Conservation (phyloP, 1,139 yeast species). For the Pichia sp. region DNA sequence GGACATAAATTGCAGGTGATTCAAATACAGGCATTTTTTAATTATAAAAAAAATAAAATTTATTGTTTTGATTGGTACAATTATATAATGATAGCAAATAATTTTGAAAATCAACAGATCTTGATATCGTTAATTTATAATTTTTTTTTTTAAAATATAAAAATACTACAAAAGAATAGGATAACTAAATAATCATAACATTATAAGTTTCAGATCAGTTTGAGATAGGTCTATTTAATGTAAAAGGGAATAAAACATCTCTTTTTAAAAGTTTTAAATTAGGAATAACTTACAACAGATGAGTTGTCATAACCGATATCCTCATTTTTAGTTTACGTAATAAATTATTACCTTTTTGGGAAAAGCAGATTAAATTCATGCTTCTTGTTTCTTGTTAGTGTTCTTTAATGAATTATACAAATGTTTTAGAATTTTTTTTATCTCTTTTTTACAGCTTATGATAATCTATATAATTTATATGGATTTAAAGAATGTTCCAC, state of each 20-base stretch:
- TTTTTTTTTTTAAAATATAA: too few relatives aligned
- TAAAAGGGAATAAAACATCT: not conserved
- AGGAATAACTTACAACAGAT: not conserved
- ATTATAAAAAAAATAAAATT: not conserved
- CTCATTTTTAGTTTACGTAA: too few relatives aligned
- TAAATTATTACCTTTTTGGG: not conserved
- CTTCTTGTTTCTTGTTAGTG: too few relatives aligned
- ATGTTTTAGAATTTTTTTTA: too few relatives aligned
- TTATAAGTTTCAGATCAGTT: too few relatives aligned
- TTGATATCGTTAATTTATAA: not conserved
- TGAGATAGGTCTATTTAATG: too few relatives aligned
- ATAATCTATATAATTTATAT: not conserved
- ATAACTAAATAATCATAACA: not conserved
- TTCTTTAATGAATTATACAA: too few relatives aligned
- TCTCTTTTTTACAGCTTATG: too few relatives aligned
- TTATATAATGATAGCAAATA: not conserved
- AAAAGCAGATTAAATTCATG: not conserved
- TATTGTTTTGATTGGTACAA: too few relatives aligned
- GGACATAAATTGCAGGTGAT: conserved; percentile 40
- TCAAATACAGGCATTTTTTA: conserved; percentile 35
- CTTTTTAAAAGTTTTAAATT: not conserved
- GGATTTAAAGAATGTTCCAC: conserved; percentile 67
- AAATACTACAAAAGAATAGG: not conserved
- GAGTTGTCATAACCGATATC: not conserved
- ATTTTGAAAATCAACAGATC: not conserved